Base-by-base conservation (phyloP, 2,329 filamentous ascomycete genomes). In the Pezicula radicicola region DNA sequence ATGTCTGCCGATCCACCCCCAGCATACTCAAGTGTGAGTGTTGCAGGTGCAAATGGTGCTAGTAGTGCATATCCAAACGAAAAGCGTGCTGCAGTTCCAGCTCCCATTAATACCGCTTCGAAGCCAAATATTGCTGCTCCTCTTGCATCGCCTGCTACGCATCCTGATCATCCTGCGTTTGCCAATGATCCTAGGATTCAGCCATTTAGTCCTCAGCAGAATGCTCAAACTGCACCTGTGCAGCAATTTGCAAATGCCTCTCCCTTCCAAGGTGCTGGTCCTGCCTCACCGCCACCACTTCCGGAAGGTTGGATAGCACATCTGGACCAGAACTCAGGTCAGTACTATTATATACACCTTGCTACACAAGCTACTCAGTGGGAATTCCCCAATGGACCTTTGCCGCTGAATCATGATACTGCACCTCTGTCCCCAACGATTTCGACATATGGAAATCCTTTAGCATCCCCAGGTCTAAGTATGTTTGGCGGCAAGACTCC, bases 251-350 rank as follows among this genome's bases (percentile, higher is more conserved):
- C 62, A n/a, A 69, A 64, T 51, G 52, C 71, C 66, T 49, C 74
- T 66, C 62, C 56, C 67, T 78, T 66, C 68, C 68, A 58, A 66
- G 70, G 53, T 49, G 72, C 82, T 21, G 81, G 87, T 1, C 90
- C 90, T 28, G 83, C 87, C 25, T 96, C 91, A 15, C 94, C 94
- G 30, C 94, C 94, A 19, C 94, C 93, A 2, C 78, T 99, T 15
- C 94, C 94, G 6, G 94, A 99, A 72, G 94, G 94, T 33, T 99
- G 94, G 94, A 97, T 99, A 64, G 91, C 94, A 18, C 94, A 97
- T 68, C 78, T 97, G 4, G 94, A 99, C 67, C 89, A 91, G 60
- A 96, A 89, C 66, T 97, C 93, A 2, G 94, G 94, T 1, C 93
- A 97, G 66, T 99, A 97, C 71, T 99, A 99, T 70, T 99, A 99